These are phyloP conservation scores for Cantharellus anzutake DNA, from an alignment of 768 basidiomycete species.

Conservation along the genomic window DNA sequence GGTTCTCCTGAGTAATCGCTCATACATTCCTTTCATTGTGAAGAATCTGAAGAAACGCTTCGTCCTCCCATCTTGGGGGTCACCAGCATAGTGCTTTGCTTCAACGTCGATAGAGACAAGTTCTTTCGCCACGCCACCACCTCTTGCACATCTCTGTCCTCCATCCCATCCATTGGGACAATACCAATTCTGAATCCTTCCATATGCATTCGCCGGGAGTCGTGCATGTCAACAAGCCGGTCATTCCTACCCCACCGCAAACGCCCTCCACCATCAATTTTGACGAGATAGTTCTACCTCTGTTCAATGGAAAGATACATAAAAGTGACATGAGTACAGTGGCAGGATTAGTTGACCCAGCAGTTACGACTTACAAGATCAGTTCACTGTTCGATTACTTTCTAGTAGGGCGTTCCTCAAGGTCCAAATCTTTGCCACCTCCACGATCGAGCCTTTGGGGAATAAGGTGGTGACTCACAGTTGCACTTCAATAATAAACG, in stretches of 20 bases:
- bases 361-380: too few species aligned
- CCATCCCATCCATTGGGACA: constrained; percentile 17
- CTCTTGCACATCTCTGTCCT: constrained; percentile 13
- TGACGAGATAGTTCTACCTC: constrained; percentile 44
- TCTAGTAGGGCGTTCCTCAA: too few species aligned
- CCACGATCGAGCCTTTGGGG: too few species aligned
- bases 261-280: constrained; percentile 32
- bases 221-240: constrained; percentile 38
- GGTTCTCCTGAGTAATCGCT: constrained; percentile 38
- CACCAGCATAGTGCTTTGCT: too few species aligned
- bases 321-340: neutral
- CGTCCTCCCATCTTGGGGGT: constrained; percentile 14
- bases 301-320: constrained; percentile 43
- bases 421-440: too few species aligned
- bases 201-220: constrained; percentile 42
- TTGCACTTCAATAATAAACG: too few species aligned
- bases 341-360: too few species aligned
- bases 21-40: constrained; percentile 31
- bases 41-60: constrained; percentile 17
- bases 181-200: constrained; percentile 38
- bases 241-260: constrained; percentile 40
- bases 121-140: too few species aligned
- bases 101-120: neutral
- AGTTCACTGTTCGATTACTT: too few species aligned
- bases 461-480: too few species aligned